Conservation (phyloP, 192 early-diverging fungal species). For the Backusella tarrabulga region DNA sequence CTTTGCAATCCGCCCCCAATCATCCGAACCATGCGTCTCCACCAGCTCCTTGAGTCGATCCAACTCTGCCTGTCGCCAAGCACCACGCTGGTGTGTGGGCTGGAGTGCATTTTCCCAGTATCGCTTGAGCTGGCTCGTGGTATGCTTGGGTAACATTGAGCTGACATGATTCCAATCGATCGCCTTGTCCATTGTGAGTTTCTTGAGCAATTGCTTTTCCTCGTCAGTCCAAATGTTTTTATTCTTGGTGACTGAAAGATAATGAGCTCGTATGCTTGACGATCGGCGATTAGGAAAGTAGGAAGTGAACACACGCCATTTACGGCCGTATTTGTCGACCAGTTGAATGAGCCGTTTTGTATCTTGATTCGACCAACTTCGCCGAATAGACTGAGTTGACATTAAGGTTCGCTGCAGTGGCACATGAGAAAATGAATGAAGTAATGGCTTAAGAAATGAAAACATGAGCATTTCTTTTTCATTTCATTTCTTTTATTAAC, state of each 20-base stretch:
- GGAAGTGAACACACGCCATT: conserved; percentile 1
- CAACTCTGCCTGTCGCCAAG: neutral
- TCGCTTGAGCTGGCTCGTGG: neutral
- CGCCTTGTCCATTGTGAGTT: neutral
- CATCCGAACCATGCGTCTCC: neutral
- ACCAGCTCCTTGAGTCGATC: neutral
- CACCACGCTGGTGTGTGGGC: neutral
- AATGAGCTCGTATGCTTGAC: conserved; percentile 1
- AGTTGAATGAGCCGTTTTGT: neutral
- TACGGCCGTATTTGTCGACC: conserved; percentile 1
- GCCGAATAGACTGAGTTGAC: neutral
- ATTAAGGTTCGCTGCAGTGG: neutral
- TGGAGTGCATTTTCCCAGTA: neutral
- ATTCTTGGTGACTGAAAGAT: conserved; percentile 4
- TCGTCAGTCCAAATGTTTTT: neutral
- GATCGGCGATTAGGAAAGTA: conserved; percentile 4
- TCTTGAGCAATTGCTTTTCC: neutral
- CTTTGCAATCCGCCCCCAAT: neutral
- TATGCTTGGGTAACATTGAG: neutral
- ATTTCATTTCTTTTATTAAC: neutral
- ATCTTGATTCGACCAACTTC: neutral
- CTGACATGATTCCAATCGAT: neutral
- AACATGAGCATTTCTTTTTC: neutral
- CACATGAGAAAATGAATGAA: neutral
- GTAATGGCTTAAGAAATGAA: neutral